These are phyloP conservation scores for Parathielavia appendiculata DNA, from an alignment of 495 filamentous ascomycete genomes.

Conservation along the genomic window DNA sequence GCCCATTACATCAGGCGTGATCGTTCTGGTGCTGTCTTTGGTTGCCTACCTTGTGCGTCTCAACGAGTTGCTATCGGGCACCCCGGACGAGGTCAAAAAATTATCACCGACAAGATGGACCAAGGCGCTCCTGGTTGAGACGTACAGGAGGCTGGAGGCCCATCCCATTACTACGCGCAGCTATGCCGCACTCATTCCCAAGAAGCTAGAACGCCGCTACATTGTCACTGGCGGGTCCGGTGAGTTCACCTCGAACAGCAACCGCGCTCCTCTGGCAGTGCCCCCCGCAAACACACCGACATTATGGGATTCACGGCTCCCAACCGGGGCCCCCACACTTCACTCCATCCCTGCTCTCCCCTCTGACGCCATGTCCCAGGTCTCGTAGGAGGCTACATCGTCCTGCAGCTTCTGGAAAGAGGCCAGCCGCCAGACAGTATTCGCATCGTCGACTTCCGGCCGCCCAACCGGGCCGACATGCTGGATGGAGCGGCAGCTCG, in stretches of 20 bases:
- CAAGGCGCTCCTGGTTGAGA: constrained; percentile 39
- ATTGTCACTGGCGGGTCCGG: constrained; percentile 55
- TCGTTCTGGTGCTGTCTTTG: constrained; percentile 16
- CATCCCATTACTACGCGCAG: constrained; percentile 38
- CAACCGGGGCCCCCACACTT: no score
- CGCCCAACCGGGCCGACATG: constrained; percentile 37
- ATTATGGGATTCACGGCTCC: no score
- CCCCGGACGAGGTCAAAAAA: constrained; percentile 43
- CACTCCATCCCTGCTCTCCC: not conserved
- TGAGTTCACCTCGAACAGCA: constrained; percentile 30
- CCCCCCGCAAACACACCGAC: no score
- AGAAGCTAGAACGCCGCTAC: constrained; percentile 51
- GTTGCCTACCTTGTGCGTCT: constrained; percentile 46
- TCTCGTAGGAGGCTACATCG: constrained; percentile 42
- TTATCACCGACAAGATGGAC: constrained; percentile 49
- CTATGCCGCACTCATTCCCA: constrained; percentile 46
- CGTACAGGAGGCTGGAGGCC: constrained; percentile 40
- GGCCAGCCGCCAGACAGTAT: constrained; percentile 38
- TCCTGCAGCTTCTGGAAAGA: constrained; percentile 41
- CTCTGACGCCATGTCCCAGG: constrained; percentile 23
- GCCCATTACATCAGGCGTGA: not conserved
- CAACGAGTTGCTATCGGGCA: constrained; percentile 42
- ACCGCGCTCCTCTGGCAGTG: not conserved
- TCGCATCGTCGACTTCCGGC: constrained; percentile 40
- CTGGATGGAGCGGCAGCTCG: constrained; percentile 22